These are phyloP conservation scores for Alopecurus myosuroides DNA, from an alignment of 176 grass and related monocot genomes.

Conservation along the genomic window DNA sequence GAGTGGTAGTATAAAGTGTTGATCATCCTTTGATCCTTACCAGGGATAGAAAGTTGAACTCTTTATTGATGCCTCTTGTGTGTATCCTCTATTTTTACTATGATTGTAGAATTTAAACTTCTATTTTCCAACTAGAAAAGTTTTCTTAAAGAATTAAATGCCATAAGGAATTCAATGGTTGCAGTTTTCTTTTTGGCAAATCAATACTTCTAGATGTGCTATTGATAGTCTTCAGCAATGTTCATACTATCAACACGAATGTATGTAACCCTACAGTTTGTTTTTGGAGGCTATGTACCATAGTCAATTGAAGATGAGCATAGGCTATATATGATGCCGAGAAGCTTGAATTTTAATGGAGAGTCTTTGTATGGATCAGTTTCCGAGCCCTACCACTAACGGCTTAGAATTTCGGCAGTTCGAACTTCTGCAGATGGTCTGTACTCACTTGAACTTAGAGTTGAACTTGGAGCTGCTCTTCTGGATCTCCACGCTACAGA, in stretches of 20 bases:
- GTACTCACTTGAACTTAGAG: conserved; percentile 86
- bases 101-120: background rate
- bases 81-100: no score
- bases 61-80: no score
- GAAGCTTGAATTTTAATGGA: conserved; percentile 75
- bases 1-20: no score
- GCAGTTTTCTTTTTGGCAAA: no score
- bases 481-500: conserved; percentile 90
- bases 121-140: background rate
- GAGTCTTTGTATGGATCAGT: conserved; percentile 37
- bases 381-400: conserved; percentile 63
- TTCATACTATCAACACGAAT: background rate
- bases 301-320: conserved; percentile 85
- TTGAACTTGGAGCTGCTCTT: conserved; percentile 85
- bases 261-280: conserved; percentile 11
- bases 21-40: no score
- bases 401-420: conserved; percentile 47
- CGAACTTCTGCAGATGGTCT: conserved; percentile 48
- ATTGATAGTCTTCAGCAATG: background rate
- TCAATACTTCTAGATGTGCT: no score
- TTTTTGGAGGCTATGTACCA: conserved; percentile 75
- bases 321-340: conserved; percentile 64
- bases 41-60: no score
- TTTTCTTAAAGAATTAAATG: background rate
- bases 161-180: background rate